Conservation (phyloP, 441 rosid species). For the Euphorbia celastroides region DNA sequence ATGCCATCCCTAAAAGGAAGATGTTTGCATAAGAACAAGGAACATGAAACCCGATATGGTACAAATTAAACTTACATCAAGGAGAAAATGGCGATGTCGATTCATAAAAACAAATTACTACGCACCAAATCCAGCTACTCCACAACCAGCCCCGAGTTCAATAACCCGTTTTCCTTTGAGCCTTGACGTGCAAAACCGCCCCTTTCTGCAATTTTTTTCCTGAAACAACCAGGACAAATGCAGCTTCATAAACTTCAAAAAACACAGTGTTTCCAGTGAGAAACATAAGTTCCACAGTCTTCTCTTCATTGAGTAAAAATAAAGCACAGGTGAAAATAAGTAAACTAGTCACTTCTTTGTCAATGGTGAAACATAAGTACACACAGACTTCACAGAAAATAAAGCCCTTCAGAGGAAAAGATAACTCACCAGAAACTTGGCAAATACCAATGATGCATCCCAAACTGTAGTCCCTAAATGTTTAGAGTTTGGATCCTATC, state of each 20-base stretch:
- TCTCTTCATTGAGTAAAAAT: not conserved
- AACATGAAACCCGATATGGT: slow-evolving; percentile 1
- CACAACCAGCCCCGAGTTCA: slow-evolving; percentile 98
- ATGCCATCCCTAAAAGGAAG: slow-evolving; percentile 67
- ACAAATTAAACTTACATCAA: slow-evolving; percentile 12
- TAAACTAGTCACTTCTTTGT: not conserved
- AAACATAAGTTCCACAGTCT: not conserved
- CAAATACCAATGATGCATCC: slow-evolving; percentile 97
- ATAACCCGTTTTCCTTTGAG: slow-evolving; percentile 86
- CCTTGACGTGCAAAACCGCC: slow-evolving; percentile 72
- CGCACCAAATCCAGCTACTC: slow-evolving; percentile 95
- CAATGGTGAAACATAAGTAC: not conserved
- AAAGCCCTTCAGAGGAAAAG: not conserved
- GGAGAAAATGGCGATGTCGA: slow-evolving; percentile 11
- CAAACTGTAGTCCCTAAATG: slow-evolving; percentile 98
- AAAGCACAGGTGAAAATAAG: not conserved
- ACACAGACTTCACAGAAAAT: not conserved
- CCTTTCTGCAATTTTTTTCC: slow-evolving; percentile 90
- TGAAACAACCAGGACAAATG: slow-evolving; percentile 26
- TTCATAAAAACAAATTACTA: slow-evolving; percentile 21
- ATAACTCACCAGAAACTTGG: slow-evolving; percentile 66
- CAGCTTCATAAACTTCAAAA: slow-evolving; percentile 6
- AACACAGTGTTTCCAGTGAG: not conserved
- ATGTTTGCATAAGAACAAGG: slow-evolving; percentile 17
- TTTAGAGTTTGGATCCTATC: slow-evolving; percentile 93